Percentiles rank a stretch among this genome's conserved stretches.
Evolutionary conservation across 305 asterid genomes (phyloP).

Genomic region (Fraxinus xanthoxyloides): DNA sequence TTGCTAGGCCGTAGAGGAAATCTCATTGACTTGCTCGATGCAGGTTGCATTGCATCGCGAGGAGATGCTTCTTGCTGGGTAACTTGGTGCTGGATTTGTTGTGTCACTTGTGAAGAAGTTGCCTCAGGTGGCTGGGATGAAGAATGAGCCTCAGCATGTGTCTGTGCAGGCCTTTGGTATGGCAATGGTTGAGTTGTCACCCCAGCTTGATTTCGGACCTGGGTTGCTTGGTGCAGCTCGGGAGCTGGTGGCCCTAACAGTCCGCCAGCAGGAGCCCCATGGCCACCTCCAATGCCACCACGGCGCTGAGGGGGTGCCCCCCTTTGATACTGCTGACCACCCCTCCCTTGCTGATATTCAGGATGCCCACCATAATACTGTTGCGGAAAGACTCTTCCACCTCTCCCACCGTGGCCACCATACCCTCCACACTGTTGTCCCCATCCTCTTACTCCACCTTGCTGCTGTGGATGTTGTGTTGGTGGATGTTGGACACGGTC

Average conservation of each 20-base stretch:
- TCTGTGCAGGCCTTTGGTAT: slow-evolving; percentile 37
- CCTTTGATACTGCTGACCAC: slow-evolving; percentile 62
- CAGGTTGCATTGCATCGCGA: slow-evolving; percentile 54
- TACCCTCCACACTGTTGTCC: slow-evolving; percentile 70
- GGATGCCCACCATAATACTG: slow-evolving; percentile 57
- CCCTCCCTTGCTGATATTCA: slow-evolving; percentile 56
- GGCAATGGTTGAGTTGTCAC: slow-evolving; percentile 37
- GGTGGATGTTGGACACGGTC: slow-evolving; percentile 54
- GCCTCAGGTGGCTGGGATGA: slow-evolving; percentile 53
- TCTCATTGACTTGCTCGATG: slow-evolving; percentile 78
- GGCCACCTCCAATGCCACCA: slow-evolving; percentile 61
- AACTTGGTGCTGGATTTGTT: slow-evolving; percentile 45
- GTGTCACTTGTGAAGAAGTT: slow-evolving; percentile 29
- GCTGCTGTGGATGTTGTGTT: slow-evolving; percentile 48
- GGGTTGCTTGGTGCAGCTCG: slow-evolving; percentile 99
- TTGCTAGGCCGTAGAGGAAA: slow-evolving; percentile 87
- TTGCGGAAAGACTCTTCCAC: slow-evolving; percentile 60
- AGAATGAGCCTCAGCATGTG: slow-evolving; percentile 51
- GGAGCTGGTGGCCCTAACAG: slow-evolving; percentile 72
- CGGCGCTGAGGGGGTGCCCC: slow-evolving; percentile 47
- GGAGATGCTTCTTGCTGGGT: slow-evolving; percentile 49
- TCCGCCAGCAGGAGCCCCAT: slow-evolving; percentile 66
- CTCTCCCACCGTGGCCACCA: slow-evolving; percentile 59
- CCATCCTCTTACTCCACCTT: slow-evolving; percentile 49
- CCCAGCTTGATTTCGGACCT: slow-evolving; percentile 51